Percentiles rank a stretch among this genome's conserved stretches.
phyloP scores from a whole-genome alignment of 2,329 filamentous ascomycete genomes.

The Didymella glomerata region DNA sequence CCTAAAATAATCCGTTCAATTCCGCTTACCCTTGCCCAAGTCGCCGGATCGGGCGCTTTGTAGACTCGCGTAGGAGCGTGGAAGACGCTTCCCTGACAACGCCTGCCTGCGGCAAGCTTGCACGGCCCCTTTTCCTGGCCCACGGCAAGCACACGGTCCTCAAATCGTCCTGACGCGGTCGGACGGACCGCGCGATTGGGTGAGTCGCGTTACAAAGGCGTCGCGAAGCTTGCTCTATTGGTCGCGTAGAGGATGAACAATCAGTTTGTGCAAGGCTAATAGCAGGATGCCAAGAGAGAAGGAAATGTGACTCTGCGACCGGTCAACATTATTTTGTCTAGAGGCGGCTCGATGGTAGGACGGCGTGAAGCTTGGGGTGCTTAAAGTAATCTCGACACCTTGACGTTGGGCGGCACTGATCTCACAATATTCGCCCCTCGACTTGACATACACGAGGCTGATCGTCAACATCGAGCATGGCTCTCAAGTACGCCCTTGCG shows the following conservation, averaged over 20 bases:
- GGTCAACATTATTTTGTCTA: constrained; percentile 32
- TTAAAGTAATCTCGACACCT: constrained; percentile 36
- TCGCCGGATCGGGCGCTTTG: constrained; percentile 12
- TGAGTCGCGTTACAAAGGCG: constrained; percentile 13
- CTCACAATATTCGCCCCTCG: constrained; percentile 22
- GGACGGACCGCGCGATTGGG: constrained; percentile 10
- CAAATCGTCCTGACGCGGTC: background rate
- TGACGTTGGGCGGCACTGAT: constrained; percentile 19
- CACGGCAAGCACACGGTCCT: constrained; percentile 1
- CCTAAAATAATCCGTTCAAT: constrained; percentile 19
- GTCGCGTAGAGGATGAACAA: constrained; percentile 10
- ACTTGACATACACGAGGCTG: constrained; percentile 17
- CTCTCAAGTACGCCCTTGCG: constrained; percentile 21
- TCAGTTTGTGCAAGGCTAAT: constrained; percentile 31
- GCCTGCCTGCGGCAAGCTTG: background rate
- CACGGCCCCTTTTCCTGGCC: constrained; percentile 8
- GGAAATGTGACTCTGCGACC: constrained; percentile 33
- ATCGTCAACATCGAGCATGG: constrained; percentile 24
- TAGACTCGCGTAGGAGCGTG: constrained; percentile 13
- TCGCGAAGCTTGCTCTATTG: constrained; percentile 17
- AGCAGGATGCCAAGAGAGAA: constrained; percentile 27
- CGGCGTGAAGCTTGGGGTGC: constrained; percentile 23
- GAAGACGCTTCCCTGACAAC: constrained; percentile 11
- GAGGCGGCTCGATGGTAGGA: constrained; percentile 14
- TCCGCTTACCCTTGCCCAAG: constrained; percentile 13